Conservation (phyloP, 2,329 filamentous ascomycete species). For the Chrysosporium keratinophilum region DNA sequence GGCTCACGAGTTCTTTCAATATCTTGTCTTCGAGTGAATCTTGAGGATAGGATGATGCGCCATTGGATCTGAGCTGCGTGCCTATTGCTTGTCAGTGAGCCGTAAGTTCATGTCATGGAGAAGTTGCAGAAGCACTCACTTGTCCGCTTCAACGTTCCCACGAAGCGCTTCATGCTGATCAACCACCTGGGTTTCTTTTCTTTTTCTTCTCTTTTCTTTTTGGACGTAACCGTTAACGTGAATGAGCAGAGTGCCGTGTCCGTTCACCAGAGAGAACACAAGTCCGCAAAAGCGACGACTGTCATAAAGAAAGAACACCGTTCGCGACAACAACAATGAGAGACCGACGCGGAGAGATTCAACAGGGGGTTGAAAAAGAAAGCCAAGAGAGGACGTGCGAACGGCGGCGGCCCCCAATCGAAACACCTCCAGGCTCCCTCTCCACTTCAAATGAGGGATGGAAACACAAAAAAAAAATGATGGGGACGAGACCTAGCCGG, state of each 20-base stretch:
- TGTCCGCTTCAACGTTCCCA: constrained; percentile 26
- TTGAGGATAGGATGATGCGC: constrained; percentile 22
- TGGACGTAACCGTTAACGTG: not conserved
- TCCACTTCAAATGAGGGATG: not conserved
- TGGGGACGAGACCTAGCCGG: too few relatives aligned
- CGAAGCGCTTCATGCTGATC: constrained; percentile 29
- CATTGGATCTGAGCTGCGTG: constrained; percentile 4
- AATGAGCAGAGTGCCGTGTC: not conserved
- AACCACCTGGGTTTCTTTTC: not conserved
- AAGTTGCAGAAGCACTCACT: constrained; percentile 20
- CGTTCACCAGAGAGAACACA: not conserved
- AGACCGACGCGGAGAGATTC: not conserved
- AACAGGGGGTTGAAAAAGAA: not conserved
- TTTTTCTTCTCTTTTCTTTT: not conserved
- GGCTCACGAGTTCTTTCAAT: constrained; percentile 33
- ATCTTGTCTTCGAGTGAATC: constrained; percentile 34
- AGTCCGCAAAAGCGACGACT: too few relatives aligned
- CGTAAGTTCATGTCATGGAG: not conserved
- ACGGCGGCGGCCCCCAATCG: not conserved
- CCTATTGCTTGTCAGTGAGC: not conserved
- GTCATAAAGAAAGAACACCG: too few relatives aligned
- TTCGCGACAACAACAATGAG: not conserved
- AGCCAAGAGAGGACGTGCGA: constrained; percentile 1
- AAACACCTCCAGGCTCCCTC: not conserved
- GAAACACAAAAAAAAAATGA: too few relatives aligned